Base-by-base conservation (phyloP, 495 filamentous ascomycete genomes). In the Glonium stellatum region DNA sequence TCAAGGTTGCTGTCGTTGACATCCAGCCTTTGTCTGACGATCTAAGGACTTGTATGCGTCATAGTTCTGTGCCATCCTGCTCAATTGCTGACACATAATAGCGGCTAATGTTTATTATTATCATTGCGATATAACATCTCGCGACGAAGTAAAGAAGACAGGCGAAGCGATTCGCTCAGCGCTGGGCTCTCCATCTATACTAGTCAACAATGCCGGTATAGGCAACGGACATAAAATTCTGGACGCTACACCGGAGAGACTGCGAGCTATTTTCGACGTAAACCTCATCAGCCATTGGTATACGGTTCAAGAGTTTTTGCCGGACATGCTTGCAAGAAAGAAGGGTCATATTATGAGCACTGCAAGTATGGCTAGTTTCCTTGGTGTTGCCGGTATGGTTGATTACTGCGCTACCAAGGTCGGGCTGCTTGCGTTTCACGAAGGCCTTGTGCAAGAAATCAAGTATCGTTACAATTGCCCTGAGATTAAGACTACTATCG, bases 231-330 rank as follows among this genome's bases (percentile, higher is more conserved):
- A 71, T 15, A 69, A 72, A 4, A 79, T 85, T 44, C 73, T 84
- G 5, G 71, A 78, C 0, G 72, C 76, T 36, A 57, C 77, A 8
- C 76, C 79, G 60, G 67, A 69, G 23, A 63, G 73, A 21, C 77
- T 85, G 36, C 68, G 75, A 6, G 73, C 72, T 35, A 77, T 79
- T 48, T 84, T 83, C 63, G 77, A 79, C 61, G 79, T 85, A 49
- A 86, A 86, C 70, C 75, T 79, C n/a, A 67, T 86, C 50, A 74
- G 77, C 35, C 81, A 85, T 65, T 85, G 78, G 73, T 73, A 77
- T 41, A 79, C 76, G 47, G 74, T 84, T 1, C 77, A 82, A 62
- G 79, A 82, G 60, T 86, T 85, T 68, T 68, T 86, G 47, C 83
- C 83, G 0, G 76, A 70, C 52, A 86, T 86, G 83, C 70, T 86